phyloP scores from a whole-genome alignment of 2,329 filamentous ascomycete genomes.

The Cytospora schulzeri region DNA sequence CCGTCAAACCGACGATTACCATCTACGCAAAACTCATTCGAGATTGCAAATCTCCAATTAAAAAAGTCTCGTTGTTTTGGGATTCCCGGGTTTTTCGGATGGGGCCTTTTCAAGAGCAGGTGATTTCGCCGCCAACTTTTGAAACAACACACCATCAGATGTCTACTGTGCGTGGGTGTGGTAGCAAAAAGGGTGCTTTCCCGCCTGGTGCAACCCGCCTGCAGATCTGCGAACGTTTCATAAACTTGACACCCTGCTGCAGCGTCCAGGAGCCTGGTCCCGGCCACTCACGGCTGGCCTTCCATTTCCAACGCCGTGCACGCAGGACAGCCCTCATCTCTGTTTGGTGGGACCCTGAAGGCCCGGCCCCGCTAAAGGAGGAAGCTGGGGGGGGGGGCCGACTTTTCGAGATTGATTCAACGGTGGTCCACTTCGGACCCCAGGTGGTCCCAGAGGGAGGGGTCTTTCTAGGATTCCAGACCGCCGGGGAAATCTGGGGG shows the following conservation, averaged over 20 bases:
- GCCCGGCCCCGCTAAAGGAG: neutral
- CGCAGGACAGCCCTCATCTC: too few relatives aligned
- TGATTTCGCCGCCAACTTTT: conserved; percentile 9
- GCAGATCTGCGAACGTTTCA: conserved; percentile 21
- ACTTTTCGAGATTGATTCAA: neutral
- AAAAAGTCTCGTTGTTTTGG: conserved; percentile 1
- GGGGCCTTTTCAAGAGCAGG: neutral
- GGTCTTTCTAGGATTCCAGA: conserved; percentile 7
- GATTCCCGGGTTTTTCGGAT: neutral
- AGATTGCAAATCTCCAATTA: conserved; percentile 11
- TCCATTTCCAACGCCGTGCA: neutral
- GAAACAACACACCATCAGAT: conserved; percentile 18
- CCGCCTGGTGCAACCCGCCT: conserved; percentile 15
- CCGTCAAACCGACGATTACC: conserved; percentile 5
- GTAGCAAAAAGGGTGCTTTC: conserved; percentile 1
- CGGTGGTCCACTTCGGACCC: neutral
- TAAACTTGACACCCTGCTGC: conserved; percentile 13
- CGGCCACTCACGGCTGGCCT: neutral
- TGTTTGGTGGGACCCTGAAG: neutral
- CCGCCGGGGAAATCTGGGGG: conserved; percentile 19
- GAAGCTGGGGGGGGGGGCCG: neutral
- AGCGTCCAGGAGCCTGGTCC: conserved; percentile 1
- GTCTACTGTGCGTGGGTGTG: neutral
- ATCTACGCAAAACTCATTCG: conserved; percentile 20
- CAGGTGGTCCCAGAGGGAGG: neutral